A percentile compares a stretch with the other conserved stretches of the same genome.
phyloP scores from a whole-genome alignment of 2,329 filamentous ascomycete genomes.

The Dendryphion nanum region DNA sequence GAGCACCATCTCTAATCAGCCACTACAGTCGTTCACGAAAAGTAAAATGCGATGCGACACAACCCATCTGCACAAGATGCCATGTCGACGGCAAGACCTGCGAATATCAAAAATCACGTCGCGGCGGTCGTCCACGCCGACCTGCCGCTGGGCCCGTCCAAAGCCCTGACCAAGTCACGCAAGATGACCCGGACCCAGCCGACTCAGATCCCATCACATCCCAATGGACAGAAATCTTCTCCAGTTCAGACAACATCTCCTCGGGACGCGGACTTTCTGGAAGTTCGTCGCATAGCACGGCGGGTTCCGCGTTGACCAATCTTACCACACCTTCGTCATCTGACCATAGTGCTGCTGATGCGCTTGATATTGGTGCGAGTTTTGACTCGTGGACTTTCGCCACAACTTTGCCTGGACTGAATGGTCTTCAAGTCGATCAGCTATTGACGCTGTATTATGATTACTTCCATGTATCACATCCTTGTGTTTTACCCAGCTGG shows the following conservation, averaged over 20 bases:
- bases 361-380: constrained; percentile 5
- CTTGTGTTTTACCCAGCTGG: constrained; percentile 18
- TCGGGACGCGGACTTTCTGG: neutral
- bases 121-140: constrained; percentile 13
- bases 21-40: constrained; percentile 11
- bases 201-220: constrained; percentile 1
- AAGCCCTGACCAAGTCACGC: no score
- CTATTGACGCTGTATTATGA: constrained; percentile 17
- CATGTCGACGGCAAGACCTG: constrained; percentile 13
- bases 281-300: constrained; percentile 3
- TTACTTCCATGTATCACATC: constrained; percentile 19
- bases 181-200: constrained; percentile 1
- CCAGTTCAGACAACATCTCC: constrained; percentile 1
- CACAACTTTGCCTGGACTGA: neutral
- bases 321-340: neutral
- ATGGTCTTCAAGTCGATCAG: constrained; percentile 10
- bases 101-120: constrained; percentile 19
- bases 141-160: constrained; percentile 4
- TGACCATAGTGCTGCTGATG: constrained; percentile 8
- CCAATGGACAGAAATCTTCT: constrained; percentile 5
- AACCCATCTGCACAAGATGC: constrained; percentile 13
- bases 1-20: neutral
- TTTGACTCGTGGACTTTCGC: neutral
- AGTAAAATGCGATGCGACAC: constrained; percentile 15
- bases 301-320: constrained; percentile 8